Evolutionary conservation across 352 stramenopile species (phyloP).

Genomic region (Pythium graminicola): DNA sequence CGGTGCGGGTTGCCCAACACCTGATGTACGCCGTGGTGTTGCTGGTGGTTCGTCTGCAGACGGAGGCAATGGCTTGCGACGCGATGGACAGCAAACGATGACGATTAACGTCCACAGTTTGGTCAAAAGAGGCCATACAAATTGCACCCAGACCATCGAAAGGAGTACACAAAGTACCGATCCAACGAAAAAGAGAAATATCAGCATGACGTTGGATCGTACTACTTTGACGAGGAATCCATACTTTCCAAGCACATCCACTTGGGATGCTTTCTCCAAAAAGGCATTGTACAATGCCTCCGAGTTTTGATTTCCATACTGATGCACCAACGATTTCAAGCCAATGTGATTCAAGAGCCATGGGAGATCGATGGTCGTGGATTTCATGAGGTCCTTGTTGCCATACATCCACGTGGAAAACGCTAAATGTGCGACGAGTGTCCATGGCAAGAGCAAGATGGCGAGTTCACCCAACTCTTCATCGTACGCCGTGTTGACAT

Average conservation of each 20-base stretch:
- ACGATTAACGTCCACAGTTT: conserved; percentile 4
- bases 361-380: conserved; percentile 39
- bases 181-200: conserved; percentile 60
- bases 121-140: conserved; percentile 46
- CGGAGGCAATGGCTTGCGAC: conserved; percentile 2
- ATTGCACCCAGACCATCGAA: conserved; percentile 41
- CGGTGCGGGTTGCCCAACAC: no score
- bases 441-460: conserved; percentile 57
- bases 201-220: conserved; percentile 61
- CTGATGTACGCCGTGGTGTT: not conserved
- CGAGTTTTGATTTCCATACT: conserved; percentile 24
- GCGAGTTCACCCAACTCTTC: conserved; percentile 62
- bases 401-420: conserved; percentile 85
- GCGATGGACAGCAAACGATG: not conserved
- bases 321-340: conserved; percentile 18
- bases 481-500: conserved; percentile 74
- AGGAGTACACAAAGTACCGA: conserved; percentile 48
- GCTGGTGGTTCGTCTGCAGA: not conserved
- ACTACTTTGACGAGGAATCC: conserved; percentile 67
- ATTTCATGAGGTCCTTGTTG: conserved; percentile 58
- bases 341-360: conserved; percentile 32
- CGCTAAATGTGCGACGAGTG: conserved; percentile 53
- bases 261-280: conserved; percentile 29
- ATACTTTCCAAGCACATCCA: conserved; percentile 46
- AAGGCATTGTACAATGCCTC: conserved; percentile 37